Base-by-base conservation (phyloP, 208 protist genomes). In the Novymonas esmeraldas region DNA sequence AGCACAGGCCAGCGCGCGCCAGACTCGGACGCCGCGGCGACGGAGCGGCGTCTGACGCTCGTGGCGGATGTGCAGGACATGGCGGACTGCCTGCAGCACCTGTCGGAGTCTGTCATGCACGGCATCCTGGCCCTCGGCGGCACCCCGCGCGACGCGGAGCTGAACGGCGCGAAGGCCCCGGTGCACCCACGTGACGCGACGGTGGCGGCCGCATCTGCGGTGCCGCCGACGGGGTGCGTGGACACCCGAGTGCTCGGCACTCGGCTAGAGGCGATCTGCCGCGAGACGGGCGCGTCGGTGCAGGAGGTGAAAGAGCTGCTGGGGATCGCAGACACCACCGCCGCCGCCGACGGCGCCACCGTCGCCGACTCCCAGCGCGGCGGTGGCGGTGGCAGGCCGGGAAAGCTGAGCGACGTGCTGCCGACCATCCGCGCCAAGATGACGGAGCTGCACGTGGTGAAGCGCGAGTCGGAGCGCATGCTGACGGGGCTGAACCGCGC, bases 401-500 rank as follows among this genome's bases (percentile, higher is more conserved):
- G 68, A 9, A 73, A 57, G 28, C 62, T 88, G 18, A 57, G 65
- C 5, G 68, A 84, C 6, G 49, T 81, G 14, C 51, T 84, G 49
- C 72, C 82, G 3, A 60, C 50, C 3, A 52, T 86, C 14, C 52
- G 75, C 16, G 45, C 66, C 9, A 81, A 80, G 50, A 71, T 87
- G 64, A 13, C 68, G 14, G 79, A 82, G 56, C 50, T 88, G 39
- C 76, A 84, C 50, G 57, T 68, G 29, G 73, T 83, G 31, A 70
- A 64, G 51, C 50, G 14, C 16, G 78, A 90, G 36, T 87, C 78
- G 26, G 76, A 69, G 20, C 70, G 55, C 14, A 58, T 90, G 5
- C 51, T 85, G 28, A 31, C 70, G 6, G 78, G 77, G 7, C 58
- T 90, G 10, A 62, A 74, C 41, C 36, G 26, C 38, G 76, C 77